Base-by-base conservation (phyloP, 805 yeast genomes). In the Candida peoriensis region DNA sequence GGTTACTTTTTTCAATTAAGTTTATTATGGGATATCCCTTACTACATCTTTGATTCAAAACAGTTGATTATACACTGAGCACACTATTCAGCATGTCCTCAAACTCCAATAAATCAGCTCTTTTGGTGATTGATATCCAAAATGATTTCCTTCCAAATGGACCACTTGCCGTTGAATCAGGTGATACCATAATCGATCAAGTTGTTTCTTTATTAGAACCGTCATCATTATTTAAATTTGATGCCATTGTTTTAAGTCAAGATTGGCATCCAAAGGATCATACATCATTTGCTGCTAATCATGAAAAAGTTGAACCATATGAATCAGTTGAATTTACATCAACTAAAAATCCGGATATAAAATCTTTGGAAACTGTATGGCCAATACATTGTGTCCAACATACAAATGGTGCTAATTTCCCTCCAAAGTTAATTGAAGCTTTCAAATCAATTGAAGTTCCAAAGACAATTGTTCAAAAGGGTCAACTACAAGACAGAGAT, bases 231-330 rank as follows among this genome's bases (percentile, higher is more conserved):
- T 67, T 61, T 35, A 53, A 66, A 5, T 88, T 93, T 90, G 64
- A 67, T 28, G 60, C 76, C 6, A 64, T 86, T 1, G 72, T 83
- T 0, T 79, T 85, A 24, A 81, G 95, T 3, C 77, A 80, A 52
- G 97, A 89, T 54, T 86, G 95, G 93, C 97, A 89, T 55, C 94
- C 96, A 0, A 25, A 43, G 10, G 66, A 74, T 47, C 97, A 89
- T 54, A 67, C 72, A 1, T 87, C 96, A 7, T 89, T 89, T 66
- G 95, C 97, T 0, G 68, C 80, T 1, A 72, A 69, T 30, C 88
- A 87, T 50, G 52, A 48, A 57, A 55, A 44, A 23, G 57, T 43
- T 18, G 37, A 55, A 3, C 83, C 88, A 2, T 88, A 66, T 51
- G 60, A 76, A 0, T 51, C 62, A 2, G 44, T 74, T 26, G 60